Conservation (phyloP, 352 stramenopile genomes). For the Phytophthora hibernalis region DNA sequence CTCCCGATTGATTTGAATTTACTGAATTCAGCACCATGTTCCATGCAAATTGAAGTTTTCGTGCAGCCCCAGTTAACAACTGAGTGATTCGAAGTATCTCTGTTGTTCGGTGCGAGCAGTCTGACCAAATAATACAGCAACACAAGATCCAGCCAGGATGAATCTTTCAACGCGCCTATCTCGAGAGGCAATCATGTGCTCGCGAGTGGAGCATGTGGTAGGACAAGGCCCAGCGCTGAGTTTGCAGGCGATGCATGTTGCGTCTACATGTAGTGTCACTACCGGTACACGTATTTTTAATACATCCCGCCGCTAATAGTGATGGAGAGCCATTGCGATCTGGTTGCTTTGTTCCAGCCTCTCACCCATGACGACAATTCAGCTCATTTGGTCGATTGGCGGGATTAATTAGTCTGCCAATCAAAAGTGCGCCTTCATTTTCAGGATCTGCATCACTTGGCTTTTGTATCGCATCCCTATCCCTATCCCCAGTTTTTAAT, state of each 20-base stretch:
- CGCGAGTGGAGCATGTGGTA: not conserved
- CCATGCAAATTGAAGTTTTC: too few relatives aligned
- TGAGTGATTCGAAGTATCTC: too few relatives aligned
- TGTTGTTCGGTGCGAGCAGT: too few relatives aligned
- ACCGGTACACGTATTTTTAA: too few relatives aligned
- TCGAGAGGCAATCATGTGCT: not conserved
- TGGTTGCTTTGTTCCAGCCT: too few relatives aligned
- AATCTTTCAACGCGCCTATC: not conserved
- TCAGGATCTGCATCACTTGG: slow-evolving; percentile 7
- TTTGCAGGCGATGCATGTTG: too few relatives aligned
- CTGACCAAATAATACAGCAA: not conserved
- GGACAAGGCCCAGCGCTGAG: not conserved
- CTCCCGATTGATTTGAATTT: too few relatives aligned
- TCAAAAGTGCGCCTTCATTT: not conserved
- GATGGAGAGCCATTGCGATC: too few relatives aligned
- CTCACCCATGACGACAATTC: too few relatives aligned
- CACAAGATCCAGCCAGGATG: not conserved
- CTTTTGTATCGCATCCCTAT: not conserved
- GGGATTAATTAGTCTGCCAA: not conserved
- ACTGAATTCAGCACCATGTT: too few relatives aligned
- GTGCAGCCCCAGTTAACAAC: too few relatives aligned
- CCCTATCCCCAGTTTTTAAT: slow-evolving; percentile 27
- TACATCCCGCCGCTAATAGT: too few relatives aligned
- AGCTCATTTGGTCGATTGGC: slow-evolving; percentile 10
- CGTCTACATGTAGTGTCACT: not conserved